Evolutionary conservation across 2,329 filamentous ascomycete genomes (phyloP).

Genomic region (Fusarium begoniae): DNA sequence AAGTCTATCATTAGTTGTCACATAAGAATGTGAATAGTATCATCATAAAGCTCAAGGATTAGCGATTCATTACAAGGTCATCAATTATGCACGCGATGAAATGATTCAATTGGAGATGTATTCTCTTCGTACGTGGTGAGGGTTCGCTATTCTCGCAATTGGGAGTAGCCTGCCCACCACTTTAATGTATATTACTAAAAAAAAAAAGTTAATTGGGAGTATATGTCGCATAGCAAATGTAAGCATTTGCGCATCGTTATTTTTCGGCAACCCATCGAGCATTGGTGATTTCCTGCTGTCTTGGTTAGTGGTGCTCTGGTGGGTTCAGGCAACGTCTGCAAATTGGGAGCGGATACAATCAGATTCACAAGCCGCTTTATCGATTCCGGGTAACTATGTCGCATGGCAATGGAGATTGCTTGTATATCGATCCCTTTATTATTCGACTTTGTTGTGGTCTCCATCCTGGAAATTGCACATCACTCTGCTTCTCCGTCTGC

Average conservation of each 20-base stretch:
- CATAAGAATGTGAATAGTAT: neutral
- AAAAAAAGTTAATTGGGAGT: fast-evolving
- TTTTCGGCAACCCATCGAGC: fast-evolving
- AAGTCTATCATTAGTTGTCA: neutral
- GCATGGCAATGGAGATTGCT: neutral
- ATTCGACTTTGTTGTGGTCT: neutral
- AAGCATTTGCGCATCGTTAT: fast-evolving
- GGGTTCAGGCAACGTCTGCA: no score
- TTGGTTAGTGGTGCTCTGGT: no score
- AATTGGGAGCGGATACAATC: neutral
- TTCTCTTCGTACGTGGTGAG: neutral
- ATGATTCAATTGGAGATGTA: neutral
- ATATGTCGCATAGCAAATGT: neutral
- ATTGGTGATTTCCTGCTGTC: neutral
- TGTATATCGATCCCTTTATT: no score
- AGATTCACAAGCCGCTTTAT: neutral
- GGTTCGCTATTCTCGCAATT: no score
- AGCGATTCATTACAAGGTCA: neutral
- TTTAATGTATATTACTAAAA: no score
- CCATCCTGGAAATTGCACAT: neutral
- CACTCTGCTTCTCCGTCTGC: neutral
- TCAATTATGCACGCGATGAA: neutral
- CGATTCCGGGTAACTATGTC: no score
- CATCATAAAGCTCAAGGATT: neutral
- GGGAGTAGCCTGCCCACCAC: no score